Evolutionary conservation across 306 rosid genomes (phyloP).

Genomic region (Sechiopsis laciniata): DNA sequence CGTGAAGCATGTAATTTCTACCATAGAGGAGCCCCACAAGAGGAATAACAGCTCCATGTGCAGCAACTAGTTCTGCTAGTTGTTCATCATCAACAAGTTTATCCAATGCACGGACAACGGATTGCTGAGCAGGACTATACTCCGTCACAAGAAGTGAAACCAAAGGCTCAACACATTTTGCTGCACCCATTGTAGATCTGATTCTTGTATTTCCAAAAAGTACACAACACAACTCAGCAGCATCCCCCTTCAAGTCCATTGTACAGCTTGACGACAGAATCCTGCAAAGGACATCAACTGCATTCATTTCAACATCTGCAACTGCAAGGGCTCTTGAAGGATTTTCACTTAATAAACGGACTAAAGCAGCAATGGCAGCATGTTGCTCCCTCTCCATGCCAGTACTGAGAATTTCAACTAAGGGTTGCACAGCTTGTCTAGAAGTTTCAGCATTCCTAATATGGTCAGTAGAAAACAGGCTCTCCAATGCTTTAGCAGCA

Average conservation of each 20-base stretch:
- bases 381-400: constrained; percentile 97
- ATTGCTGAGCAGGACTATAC: constrained; percentile 81
- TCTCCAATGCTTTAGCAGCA: constrained; percentile 96
- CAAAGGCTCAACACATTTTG: constrained; percentile 90
- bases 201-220: constrained; percentile 95
- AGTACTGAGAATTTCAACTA: constrained; percentile 94
- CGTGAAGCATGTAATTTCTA: constrained; percentile 83
- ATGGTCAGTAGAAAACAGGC: constrained; percentile 93
- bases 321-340: constrained; percentile 94
- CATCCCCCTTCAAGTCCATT: constrained; percentile 89
- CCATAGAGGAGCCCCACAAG: constrained; percentile 87
- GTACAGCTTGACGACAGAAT: constrained; percentile 87
- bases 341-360: constrained; percentile 88
- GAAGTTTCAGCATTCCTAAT: constrained; percentile 90
- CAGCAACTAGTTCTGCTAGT: constrained; percentile 90
- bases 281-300: constrained; percentile 96
- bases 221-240: constrained; percentile 93
- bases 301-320: constrained; percentile 98
- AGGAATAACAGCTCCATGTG: constrained; percentile 88
- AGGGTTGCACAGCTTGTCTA: constrained; percentile 91
- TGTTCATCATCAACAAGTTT: constrained; percentile 97
- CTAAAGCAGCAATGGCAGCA: constrained; percentile 94
- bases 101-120: constrained; percentile 88
- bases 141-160: constrained; percentile 84
- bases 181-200: constrained; percentile 90